Conservation (phyloP, 1,139 yeast genomes). For the Suhomyces terraborum region DNA sequence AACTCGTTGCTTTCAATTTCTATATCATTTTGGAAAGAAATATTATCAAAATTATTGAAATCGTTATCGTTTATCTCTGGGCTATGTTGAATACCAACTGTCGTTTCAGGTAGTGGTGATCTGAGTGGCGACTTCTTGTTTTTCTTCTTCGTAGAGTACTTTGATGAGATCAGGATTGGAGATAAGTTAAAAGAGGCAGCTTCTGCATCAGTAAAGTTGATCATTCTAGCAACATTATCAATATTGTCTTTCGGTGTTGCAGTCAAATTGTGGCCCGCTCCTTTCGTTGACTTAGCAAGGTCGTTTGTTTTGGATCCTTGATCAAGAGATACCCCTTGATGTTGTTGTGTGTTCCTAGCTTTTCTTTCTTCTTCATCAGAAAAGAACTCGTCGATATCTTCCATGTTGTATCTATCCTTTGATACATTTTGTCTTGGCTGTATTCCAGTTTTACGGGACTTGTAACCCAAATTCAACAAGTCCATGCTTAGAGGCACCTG, state of each 20-base stretch:
- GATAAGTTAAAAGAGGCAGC: slow-evolving; percentile 38
- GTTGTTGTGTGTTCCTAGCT: slow-evolving; percentile 4
- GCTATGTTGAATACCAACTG: slow-evolving; percentile 1
- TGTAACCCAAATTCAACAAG: slow-evolving; percentile 53
- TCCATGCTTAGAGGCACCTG: slow-evolving; percentile 33
- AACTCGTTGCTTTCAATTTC: slow-evolving; percentile 16
- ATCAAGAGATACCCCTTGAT: background rate
- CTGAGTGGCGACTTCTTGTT: slow-evolving; percentile 37
- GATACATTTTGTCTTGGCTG: slow-evolving; percentile 51
- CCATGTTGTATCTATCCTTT: slow-evolving; percentile 74
- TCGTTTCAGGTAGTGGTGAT: slow-evolving; percentile 35
- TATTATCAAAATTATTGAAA: slow-evolving; percentile 15
- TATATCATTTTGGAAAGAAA: slow-evolving; percentile 3
- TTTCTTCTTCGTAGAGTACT: slow-evolving; percentile 19
- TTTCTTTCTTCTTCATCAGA: slow-evolving; percentile 42
- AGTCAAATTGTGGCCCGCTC: slow-evolving; percentile 6
- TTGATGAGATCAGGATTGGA: slow-evolving; percentile 30
- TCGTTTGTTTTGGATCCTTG: background rate
- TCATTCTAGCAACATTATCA: slow-evolving; percentile 36
- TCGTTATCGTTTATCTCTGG: slow-evolving; percentile 10
- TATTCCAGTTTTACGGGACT: slow-evolving; percentile 63
- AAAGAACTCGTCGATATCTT: slow-evolving; percentile 77
- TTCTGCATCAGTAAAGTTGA: slow-evolving; percentile 42
- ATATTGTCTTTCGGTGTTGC: slow-evolving; percentile 21
- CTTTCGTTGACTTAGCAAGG: background rate